These are phyloP conservation scores for Bacterosira constricta DNA, from an alignment of 108 stramenopile species.

Conservation along the genomic window DNA sequence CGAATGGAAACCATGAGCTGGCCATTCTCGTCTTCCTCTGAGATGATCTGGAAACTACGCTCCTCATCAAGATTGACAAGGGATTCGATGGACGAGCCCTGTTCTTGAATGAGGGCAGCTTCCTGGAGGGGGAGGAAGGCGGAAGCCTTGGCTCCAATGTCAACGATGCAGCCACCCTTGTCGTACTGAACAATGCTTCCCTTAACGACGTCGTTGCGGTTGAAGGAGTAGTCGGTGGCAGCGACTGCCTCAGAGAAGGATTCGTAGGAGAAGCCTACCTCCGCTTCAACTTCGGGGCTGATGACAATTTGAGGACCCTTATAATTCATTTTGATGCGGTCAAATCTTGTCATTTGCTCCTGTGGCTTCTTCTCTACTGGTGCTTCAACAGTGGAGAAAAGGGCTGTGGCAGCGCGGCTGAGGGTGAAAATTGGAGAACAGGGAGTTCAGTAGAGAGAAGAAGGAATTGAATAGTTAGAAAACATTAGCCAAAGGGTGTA, in stretches of 20 bases:
- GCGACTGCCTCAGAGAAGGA: constrained; percentile 78
- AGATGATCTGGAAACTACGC: constrained; percentile 92
- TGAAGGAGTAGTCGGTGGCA: constrained; percentile 79
- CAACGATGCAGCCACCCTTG: constrained; percentile 74
- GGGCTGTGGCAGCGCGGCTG: constrained; percentile 7
- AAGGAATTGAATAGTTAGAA: too few relatives aligned
- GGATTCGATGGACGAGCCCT: constrained; percentile 62
- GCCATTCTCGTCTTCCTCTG: constrained; percentile 93
- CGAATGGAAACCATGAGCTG: constrained; percentile 88
- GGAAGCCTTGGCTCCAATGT: constrained; percentile 94
- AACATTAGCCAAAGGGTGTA: too few relatives aligned
- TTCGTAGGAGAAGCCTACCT: constrained; percentile 76
- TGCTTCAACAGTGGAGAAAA: constrained; percentile 6
- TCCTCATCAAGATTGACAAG: constrained; percentile 80
- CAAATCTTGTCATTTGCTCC: constrained; percentile 68
- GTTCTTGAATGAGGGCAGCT: constrained; percentile 65
- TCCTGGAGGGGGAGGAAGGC: constrained; percentile 91
- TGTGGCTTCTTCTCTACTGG: constrained; percentile 3
- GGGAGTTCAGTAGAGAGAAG: too few relatives aligned
- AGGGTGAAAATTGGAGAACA: neutral
- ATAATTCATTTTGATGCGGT: constrained; percentile 75
- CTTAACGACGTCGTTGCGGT: constrained; percentile 84
- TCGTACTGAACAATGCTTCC: constrained; percentile 81
- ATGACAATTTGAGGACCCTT: constrained; percentile 62
- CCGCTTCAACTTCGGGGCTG: constrained; percentile 30